Evolutionary conservation across 1,139 yeast species (phyloP), one percentile per base, ranked within the genome.

Genomic region (Sugiyamaella novakii): DNA sequence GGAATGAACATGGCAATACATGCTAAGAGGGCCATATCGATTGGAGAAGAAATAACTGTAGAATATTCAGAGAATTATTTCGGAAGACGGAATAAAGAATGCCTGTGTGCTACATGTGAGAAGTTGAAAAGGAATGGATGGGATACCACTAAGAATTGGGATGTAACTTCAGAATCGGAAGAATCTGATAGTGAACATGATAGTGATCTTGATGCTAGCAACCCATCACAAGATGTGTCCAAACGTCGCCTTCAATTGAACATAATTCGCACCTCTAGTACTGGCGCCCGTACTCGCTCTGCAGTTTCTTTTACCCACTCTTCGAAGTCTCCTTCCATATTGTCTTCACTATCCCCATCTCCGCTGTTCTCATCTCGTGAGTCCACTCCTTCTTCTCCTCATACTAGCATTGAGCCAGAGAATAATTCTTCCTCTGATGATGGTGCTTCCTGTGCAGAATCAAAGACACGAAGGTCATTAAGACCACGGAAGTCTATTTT

Each of bases 11-110:
- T 75, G 59, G 58, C 64, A 18, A 60, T 74, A 11, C 59, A 64
- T 10, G 70, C 77, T 0, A 55, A 54, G 2, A 62, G 69, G 24
- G 59, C 57, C 6, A 74, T 75, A 22, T 47, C 58, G 1, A 60
- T 66, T 2, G 79, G 79, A 14, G 77, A 75, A 56, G 78, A 75
- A 52, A 69, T 75, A 28, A 74, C 79, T 1, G 77, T 74, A 2
- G 59, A 59, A 27, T 75, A 75, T 56, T 66, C 78, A 1, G 57
- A 66, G 5, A 67, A 67, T 52, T 76, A 75, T 52, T 75, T 75
- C 56, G 79, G 79, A 18, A 57, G 53, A 29, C 47, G 59, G 14
- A 75, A 75, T 52, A 54, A 64, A 11, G 76, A 75, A 48, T 76
- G 79, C 53, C 54, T 73, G 31, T 75, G 79, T 55, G 69, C 72